Evolutionary conservation across 345 rosid species (phyloP).

Genomic region (Populus euphratica): DNA sequence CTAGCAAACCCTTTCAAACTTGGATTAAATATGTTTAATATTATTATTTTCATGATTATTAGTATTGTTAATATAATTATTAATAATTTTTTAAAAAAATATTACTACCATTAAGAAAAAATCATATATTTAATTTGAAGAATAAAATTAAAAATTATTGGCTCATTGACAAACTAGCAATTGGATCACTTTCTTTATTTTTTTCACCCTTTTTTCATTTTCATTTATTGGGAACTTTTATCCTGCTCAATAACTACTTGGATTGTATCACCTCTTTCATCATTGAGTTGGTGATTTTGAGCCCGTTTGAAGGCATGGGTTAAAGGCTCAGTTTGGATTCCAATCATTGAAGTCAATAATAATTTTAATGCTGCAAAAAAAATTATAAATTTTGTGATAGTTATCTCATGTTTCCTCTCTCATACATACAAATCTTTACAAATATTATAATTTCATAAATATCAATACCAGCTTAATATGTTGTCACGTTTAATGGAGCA

Average conservation of each 20-base stretch:
- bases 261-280: neutral
- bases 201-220: neutral
- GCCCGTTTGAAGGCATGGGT: slow-evolving; percentile 65
- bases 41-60: too few species aligned
- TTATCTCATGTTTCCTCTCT: slow-evolving; percentile 36
- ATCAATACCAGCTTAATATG: neutral
- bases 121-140: too few species aligned
- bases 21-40: too few species aligned
- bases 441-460: neutral
- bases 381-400: slow-evolving; percentile 72
- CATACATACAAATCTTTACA: neutral
- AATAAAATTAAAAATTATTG: neutral
- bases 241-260: neutral
- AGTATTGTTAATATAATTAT: too few species aligned
- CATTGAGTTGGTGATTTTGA: slow-evolving; percentile 3
- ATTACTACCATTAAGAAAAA: too few species aligned
- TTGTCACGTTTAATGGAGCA: slow-evolving; percentile 2
- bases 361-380: slow-evolving; percentile 59
- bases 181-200: neutral
- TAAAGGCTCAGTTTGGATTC: slow-evolving; percentile 83
- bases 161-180: neutral
- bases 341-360: slow-evolving; percentile 64
- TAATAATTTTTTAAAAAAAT: too few species aligned
- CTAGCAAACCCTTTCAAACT: too few species aligned
- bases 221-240: neutral